These are phyloP conservation scores for Cadophora malorum DNA, from an alignment of 2,329 filamentous ascomycete genomes.

Conservation along the genomic window DNA sequence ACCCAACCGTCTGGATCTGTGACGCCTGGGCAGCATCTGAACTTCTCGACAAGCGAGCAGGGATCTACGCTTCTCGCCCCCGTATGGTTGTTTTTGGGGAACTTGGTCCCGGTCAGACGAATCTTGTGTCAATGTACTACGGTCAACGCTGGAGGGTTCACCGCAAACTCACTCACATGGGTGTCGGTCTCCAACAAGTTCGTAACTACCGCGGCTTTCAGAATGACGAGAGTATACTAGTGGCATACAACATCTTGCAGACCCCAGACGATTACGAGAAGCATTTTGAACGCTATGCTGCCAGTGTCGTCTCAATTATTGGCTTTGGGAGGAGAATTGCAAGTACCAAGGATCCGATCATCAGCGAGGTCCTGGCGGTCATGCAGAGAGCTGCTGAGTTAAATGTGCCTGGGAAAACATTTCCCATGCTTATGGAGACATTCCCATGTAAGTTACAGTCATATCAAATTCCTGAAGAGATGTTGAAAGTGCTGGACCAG, in stretches of 20 bases:
- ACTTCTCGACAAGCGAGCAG: conserved; percentile 36
- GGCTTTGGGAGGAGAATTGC: conserved; percentile 36
- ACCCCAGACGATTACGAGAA: conserved; percentile 35
- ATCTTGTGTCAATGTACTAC: conserved; percentile 37
- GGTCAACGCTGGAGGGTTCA: conserved; percentile 36
- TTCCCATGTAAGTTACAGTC: conserved; percentile 32
- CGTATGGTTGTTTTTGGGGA: conserved; percentile 38
- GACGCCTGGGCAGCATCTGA: conserved; percentile 36
- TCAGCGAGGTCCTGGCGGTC: conserved; percentile 35
- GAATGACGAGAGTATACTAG: conserved; percentile 36
- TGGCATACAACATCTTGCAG: conserved; percentile 33
- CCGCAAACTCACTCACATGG: conserved; percentile 37
- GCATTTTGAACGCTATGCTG: conserved; percentile 37
- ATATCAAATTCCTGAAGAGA: not conserved
- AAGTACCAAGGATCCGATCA: conserved; percentile 34
- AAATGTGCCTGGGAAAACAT: conserved; percentile 37
- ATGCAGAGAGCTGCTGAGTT: conserved; percentile 38
- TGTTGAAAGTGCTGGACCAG: conserved; percentile 19
- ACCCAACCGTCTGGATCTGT: conserved; percentile 34
- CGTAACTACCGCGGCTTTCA: conserved; percentile 36
- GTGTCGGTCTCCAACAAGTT: conserved; percentile 37
- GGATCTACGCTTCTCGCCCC: conserved; percentile 34
- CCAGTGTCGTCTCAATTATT: conserved; percentile 39
- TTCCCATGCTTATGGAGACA: conserved; percentile 39
- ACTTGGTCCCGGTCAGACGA: conserved; percentile 33